Base-by-base conservation (phyloP, 2,329 filamentous ascomycete genomes). In the Aspergillus neotritici region DNA sequence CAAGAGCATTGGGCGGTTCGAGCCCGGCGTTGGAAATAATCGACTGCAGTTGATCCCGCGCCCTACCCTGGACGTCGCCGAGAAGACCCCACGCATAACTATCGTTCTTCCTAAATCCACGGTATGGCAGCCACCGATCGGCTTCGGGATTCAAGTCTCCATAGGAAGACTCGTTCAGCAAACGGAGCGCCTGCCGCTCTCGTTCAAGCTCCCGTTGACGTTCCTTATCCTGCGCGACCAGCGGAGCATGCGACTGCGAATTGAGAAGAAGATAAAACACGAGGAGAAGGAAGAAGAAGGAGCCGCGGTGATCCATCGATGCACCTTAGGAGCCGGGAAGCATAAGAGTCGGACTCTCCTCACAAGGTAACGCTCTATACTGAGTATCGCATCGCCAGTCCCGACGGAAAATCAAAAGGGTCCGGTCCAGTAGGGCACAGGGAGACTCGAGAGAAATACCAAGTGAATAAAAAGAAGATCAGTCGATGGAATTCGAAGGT, bases 11-110 rank as follows among this genome's bases (percentile, higher is more conserved):
- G 5, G 62, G 60, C 34, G 54, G 56, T 12, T 58, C 40, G 29
- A 66, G 46, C 7, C 64, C 64, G 12, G 61, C 61, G 43, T 55
- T 55, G 28, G 57, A 52, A 16, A 69, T 52, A 16, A 55, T 56
- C 28, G 55, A 58, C 37, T 57, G 60, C 14, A 75, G 60, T 50
- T 76, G 83, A 53, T 82, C 73, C 43, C 78, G 71, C 42, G 82
- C 86, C 51, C 78, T 77, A 47, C 82, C 69, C 60, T 79, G 81
- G 46, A 90, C 87, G 1, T 72, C 67, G 0, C 72, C 71, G 15
- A 96, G 70, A 44, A 88, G 75, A 29, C 83, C 77, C 90, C 90
- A 96, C 2, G 80, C 83, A 64, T 86, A 87, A 4, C 78, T 80
- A 66, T 94, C 86, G 14, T 81, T 76, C 36, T 80, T 70, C 37